Conservation (phyloP, 1,284 basidiomycete species). For the Cutaneotrichosporon dermatis region DNA sequence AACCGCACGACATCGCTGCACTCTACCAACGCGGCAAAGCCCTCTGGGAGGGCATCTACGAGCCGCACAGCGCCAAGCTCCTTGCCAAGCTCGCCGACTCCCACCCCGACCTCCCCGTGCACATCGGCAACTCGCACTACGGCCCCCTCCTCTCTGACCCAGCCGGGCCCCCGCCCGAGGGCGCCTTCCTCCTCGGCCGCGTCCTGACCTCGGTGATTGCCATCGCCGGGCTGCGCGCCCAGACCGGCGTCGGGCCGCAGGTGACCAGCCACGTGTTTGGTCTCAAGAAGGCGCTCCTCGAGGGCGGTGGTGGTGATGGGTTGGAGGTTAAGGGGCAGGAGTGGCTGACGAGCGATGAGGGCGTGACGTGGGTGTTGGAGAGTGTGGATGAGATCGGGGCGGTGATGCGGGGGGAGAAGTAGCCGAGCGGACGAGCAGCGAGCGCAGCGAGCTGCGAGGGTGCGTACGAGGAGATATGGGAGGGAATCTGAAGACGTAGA, state of each 20-base stretch:
- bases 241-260: slow-evolving; percentile 84
- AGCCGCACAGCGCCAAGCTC: slow-evolving; percentile 82
- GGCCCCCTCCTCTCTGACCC: slow-evolving; percentile 77
- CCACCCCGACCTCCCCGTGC: slow-evolving; percentile 62
- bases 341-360: slow-evolving; percentile 85
- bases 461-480: too few species aligned
- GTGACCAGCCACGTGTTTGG: slow-evolving; percentile 90
- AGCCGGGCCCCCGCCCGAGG: slow-evolving; percentile 42
- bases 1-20: slow-evolving; percentile 59
- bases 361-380: slow-evolving; percentile 84
- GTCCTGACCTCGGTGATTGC: slow-evolving; percentile 83
- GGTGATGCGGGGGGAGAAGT: slow-evolving; percentile 10
- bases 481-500: too few species aligned
- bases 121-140: slow-evolving; percentile 87
- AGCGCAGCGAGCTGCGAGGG: too few species aligned
- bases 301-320: slow-evolving; percentile 63
- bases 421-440: too few species aligned
- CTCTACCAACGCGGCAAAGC: slow-evolving; percentile 61
- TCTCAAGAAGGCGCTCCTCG: slow-evolving; percentile 59
- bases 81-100: slow-evolving; percentile 79
- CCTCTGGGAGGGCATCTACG: slow-evolving; percentile 89
- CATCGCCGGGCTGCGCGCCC: slow-evolving; percentile 83
- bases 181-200: slow-evolving; percentile 59
- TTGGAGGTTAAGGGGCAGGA: slow-evolving; percentile 56
- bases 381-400: slow-evolving; percentile 67